Evolutionary conservation across 805 yeast genomes (phyloP).

Genomic region (Kuraishia molischiana): DNA sequence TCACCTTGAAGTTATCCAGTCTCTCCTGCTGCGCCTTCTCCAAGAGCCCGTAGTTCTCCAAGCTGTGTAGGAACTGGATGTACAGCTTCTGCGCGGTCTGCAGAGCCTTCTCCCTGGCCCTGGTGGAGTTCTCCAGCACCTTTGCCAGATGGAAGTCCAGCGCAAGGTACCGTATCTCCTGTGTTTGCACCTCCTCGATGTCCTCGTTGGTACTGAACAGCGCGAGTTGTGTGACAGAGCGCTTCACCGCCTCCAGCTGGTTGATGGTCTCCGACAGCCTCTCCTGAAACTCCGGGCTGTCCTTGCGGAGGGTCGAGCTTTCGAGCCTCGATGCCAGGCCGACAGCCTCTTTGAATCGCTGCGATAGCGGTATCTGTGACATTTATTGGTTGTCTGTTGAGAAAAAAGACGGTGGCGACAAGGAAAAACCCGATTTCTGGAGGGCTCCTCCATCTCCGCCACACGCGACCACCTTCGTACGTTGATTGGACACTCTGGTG

Average conservation of each 20-base stretch:
- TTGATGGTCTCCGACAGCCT: slow-evolving; percentile 25
- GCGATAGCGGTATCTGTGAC: slow-evolving; percentile 5
- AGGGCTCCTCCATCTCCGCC: too few species aligned
- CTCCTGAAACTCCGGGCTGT: slow-evolving; percentile 21
- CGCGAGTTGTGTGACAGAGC: slow-evolving; percentile 33
- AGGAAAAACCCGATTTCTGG: too few species aligned
- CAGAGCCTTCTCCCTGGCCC: slow-evolving; percentile 21
- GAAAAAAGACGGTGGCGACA: too few species aligned
- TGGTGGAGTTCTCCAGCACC: slow-evolving; percentile 17
- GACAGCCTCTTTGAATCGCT: slow-evolving; percentile 8
- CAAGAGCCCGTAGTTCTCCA: slow-evolving; percentile 36
- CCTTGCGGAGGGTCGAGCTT: slow-evolving; percentile 10
- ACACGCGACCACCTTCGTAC: too few species aligned
- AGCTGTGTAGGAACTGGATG: slow-evolving; percentile 32
- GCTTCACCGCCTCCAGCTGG: slow-evolving; percentile 33
- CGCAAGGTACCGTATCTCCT: slow-evolving; percentile 48
- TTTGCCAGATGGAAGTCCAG: slow-evolving; percentile 51
- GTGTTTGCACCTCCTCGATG: slow-evolving; percentile 58
- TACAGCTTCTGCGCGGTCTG: slow-evolving; percentile 32
- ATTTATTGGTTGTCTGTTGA: background rate
- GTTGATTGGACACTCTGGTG: too few species aligned
- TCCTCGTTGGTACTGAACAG: slow-evolving; percentile 68
- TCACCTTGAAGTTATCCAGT: slow-evolving; percentile 28
- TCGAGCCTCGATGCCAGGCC: slow-evolving; percentile 5
- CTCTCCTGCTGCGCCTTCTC: slow-evolving; percentile 22